Evolutionary conservation across 1,139 yeast genomes (phyloP), one percentile per base, ranked within the genome.

Genomic region (Yamadazyma mexicana): DNA sequence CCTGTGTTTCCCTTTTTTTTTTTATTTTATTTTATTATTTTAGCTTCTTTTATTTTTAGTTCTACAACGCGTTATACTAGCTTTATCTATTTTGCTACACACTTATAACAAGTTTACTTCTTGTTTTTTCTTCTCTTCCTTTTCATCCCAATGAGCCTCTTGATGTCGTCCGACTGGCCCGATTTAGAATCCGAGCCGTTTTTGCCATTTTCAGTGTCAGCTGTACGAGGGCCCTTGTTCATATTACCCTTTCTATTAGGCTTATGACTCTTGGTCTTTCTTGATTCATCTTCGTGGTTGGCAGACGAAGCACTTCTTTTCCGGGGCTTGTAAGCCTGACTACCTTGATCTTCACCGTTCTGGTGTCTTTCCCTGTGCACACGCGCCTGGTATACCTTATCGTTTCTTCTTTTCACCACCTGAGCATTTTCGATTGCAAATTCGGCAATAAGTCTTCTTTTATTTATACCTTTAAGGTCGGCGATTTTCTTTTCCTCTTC

Each of bases 371-470:
- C 40, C 44, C 59, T 41, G 37, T 56, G 52, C 20, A 64, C 67
- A 56, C 78, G 73, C 24, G 79, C 69, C 39, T 64, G 66, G 49
- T 69, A 61, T 28, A 78, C 77, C 51, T 76, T 80, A 38, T 89
- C 97, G 49, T 80, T 77, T 69, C 98, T 82, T 65, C 97, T 83
- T 63, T 86, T 87, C 33, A 92, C 84, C 40, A 92, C 96, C 58
- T 86, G 86, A 15, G 97, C 95, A 61, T 92, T 89, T 61, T 91
- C 98, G 56, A 92, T 76, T 7, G 99, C 98, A 70, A 94, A 92
- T 62, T 92, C 99, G 20, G 81, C 98, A 54, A 92, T 88, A 45
- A 92, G 71, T 46, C 88, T 79, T 67, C 97, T 81, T 61, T 80
- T 82, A 34, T 73, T 69, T 34, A 72, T 51, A 4, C 79, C 78